Evolutionary conservation across 345 rosid species (phyloP), one percentile per base, ranked within the genome.

Genomic region (Rubroshorea leprosula): DNA sequence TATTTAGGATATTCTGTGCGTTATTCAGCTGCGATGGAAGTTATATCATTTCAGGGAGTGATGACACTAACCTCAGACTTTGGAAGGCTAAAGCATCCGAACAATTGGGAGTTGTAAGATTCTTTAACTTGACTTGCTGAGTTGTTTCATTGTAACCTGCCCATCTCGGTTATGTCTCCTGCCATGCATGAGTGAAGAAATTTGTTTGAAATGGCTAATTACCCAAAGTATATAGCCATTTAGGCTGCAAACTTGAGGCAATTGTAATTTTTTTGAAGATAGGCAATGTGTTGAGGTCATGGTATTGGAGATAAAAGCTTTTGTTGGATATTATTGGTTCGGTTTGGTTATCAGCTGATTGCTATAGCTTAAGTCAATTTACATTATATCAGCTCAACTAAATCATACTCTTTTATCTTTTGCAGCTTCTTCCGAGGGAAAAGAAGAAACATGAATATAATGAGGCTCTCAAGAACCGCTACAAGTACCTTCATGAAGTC

Each of bases 51-150:
- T 93, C 99, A 0, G 99, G 96, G 25, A 94, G 99, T 57, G 97
- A 94, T 76, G 97, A 90, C 64, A 85, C 96, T 22, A 94, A 94
- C 69, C 80, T 94, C 55, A 79, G 97, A 78, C 67, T 94, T 57
- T 90, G 99, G 97, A 94, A 94, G 80, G 95, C 99, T 58, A 94
- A 85, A 67, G 97, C 97, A 27, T 87, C 99, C 3, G 99, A 94
- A 57, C 99, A 90, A 72, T 23, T 87, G 69, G 99, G 99, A 78
- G 89, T 94, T 56, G 98, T 92, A 83, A 84, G 93, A 60, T 60
- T 57, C 69, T 60, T 10, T 68, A 35, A 55, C 68, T 63, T 24
- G 22, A 27, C 46, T 10, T 18, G 16, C 59, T 24, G 22, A 27
- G 38, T 10, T 18, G 16, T 25, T 25, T 46, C 11, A 15, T 57